Conservation (phyloP, 176 grass and related monocot species). For the Oryza officinalis region DNA sequence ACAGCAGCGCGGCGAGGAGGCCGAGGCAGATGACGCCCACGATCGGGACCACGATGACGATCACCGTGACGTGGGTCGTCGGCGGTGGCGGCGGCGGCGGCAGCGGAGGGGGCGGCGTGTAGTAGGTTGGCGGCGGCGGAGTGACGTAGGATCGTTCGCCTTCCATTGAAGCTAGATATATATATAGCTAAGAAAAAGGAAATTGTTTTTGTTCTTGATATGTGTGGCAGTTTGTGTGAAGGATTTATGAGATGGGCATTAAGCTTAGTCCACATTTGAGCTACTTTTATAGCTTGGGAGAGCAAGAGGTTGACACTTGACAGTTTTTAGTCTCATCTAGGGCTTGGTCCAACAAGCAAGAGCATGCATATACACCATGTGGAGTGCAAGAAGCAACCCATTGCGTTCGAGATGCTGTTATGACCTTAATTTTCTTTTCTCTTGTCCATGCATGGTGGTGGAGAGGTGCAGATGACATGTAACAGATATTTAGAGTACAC, state of each 20-base stretch:
- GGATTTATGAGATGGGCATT: neutral
- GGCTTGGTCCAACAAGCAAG: conserved; percentile 12
- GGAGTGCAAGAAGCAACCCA: neutral
- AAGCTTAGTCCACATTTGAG: neutral
- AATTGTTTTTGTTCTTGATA: conserved; percentile 13
- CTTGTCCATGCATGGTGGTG: neutral
- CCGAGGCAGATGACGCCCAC: conserved; percentile 27
- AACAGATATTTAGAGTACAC: neutral
- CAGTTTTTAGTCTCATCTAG: neutral
- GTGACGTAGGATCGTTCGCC: neutral
- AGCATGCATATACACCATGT: conserved; percentile 29
- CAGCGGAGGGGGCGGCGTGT: neutral
- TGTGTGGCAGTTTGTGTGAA: neutral
- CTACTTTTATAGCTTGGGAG: conserved; percentile 9
- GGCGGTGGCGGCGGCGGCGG: neutral
- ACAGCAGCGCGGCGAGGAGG: conserved; percentile 20
- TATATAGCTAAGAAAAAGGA: neutral
- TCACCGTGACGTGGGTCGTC: conserved; percentile 16
- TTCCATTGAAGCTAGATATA: neutral
- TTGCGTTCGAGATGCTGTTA: neutral
- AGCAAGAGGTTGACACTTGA: neutral
- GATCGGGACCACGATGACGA: conserved; percentile 35
- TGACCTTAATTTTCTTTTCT: neutral
- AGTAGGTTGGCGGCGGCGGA: neutral
- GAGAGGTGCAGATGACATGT: conserved; percentile 1